Evolutionary conservation across 1,139 yeast genomes (phyloP), one percentile per base, ranked within the genome.

Genomic region (Arxiozyma telluris): DNA sequence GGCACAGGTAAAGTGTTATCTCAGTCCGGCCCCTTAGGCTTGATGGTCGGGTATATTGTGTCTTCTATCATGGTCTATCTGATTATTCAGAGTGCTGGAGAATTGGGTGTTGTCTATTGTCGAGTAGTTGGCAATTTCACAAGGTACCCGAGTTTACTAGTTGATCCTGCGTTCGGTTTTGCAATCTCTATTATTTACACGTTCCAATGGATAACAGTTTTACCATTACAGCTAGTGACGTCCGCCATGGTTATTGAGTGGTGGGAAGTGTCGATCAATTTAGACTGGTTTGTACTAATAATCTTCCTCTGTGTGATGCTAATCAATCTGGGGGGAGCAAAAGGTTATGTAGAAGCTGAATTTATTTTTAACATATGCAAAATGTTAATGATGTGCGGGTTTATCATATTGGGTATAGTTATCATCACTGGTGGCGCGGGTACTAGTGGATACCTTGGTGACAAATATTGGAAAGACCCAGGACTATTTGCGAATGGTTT

Each of bases 11-110:
- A 75, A 20, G 79, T 89, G 1, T 73, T 87, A 58, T 68, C 73
- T 30, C 73, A 76, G 41, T 93, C 93, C 54, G 96, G 96, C 21
- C 94, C 94, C 2, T 89, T 85, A 2, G 86, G 87, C 45, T 71
- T 87, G 39, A 68, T 87, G 45, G 79, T 83, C 55, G 88, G 88
- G 53, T 86, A 84, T 66, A 76, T 78, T 52, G 68, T 83, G 44
- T 76, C 84, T 43, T 85, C 88, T 38, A 73, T 84, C 11, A 76
- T 83, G 78, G 81, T 87, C 59, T 84, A 78, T 69, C 77, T 79
- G 60, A 83, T 86, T 51, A 83, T 86, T 64, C 88, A 85, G 65
- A 82, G 91, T n/a, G 79, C 88, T 51, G 91, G 94, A 56, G 96
- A 88, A 68, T 68, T 87, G 63, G 88, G 93, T 50, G 84, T 85